Base-by-base conservation (phyloP, 352 stramenopile genomes). In the Poterioochromonas sp. region DNA sequence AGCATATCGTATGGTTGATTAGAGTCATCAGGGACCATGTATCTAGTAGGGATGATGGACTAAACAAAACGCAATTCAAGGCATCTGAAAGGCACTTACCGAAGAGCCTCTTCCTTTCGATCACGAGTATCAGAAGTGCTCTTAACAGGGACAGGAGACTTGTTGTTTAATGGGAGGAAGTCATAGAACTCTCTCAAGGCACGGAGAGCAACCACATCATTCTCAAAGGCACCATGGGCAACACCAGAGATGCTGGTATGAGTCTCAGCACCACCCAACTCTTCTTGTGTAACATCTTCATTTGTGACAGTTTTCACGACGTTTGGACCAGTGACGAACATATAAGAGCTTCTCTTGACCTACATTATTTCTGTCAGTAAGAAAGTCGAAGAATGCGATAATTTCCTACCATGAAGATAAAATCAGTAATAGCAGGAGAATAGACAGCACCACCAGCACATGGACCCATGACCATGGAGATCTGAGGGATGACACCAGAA, bases 1-100 rank as follows among this genome's bases (percentile, higher is more conserved):
- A 92, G 94, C 92, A 98, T 98, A 84, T 98, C 95, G 86, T 99
- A 99, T 11, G 95, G 92, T 41, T 94, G 86, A 83, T 98, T 98
- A 49, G 94, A 92, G 86, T 98, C 94, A 76, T 95, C 91, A 3
- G 94, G 95, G 15, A 98, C 91, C 73, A 99, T 90, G 81, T 89
- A 93, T n/a, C n/a, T n/a, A n/a, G n/a, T n/a, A n/a, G n/a, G n/a
- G n/a, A n/a, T n/a, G n/a, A 78, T n/a, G 12, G 29, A 8, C 11
- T 53, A 53, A 53, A 22, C 44, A 53, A 53, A 53, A 53, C 44
- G 22, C 11, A 53, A 20, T 20, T 53, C 44, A 53, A 22, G 11
- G 22, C 22, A 20, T 53, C 11, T 22, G n/a, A n/a, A n/a, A n/a
- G n/a, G n/a, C n/a, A n/a, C n/a, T n/a, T n/a, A n/a, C 2, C 80